A percentile compares a stretch with the other conserved stretches of the same genome.
Conservation (phyloP, 306 rosid species). For the Adenanthera pavonina region DNA sequence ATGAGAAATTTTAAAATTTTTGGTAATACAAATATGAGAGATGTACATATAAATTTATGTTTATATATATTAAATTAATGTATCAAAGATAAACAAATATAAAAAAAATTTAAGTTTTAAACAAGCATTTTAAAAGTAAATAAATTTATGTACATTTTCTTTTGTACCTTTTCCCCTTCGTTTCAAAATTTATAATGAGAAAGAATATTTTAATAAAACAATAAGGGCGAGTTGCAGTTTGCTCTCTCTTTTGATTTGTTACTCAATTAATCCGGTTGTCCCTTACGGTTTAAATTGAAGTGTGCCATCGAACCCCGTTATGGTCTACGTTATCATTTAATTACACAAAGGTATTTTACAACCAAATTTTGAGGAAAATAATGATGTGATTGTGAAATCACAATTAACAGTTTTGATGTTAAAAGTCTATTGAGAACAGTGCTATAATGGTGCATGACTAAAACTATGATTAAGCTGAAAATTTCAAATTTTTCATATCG, state of each 20-base stretch:
- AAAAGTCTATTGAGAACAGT: not conserved
- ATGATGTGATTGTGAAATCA: not conserved
- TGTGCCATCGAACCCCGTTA: not conserved
- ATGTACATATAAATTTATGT: too few relatives aligned
- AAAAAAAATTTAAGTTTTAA: too few relatives aligned
- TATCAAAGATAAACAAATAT: too few relatives aligned
- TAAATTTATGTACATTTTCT: too few relatives aligned
- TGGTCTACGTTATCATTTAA: not conserved
- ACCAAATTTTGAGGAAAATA: not conserved
- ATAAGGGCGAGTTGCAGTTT: not conserved
- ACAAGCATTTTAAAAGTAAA: too few relatives aligned
- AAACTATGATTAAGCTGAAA: not conserved
- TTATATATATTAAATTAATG: too few relatives aligned
- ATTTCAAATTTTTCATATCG: not conserved
- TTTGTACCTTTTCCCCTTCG: too few relatives aligned
- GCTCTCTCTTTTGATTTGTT: not conserved
- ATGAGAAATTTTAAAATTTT: too few relatives aligned
- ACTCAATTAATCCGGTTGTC: not conserved
- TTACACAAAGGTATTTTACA: not conserved
- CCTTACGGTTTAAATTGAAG: not conserved
- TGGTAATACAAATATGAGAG: too few relatives aligned
- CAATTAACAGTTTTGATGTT: not conserved
- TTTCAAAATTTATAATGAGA: too few relatives aligned
- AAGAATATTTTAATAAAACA: not conserved
- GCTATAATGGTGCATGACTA: not conserved